Conservation (phyloP, 768 basidiomycete genomes). For the Trametes villosa region DNA sequence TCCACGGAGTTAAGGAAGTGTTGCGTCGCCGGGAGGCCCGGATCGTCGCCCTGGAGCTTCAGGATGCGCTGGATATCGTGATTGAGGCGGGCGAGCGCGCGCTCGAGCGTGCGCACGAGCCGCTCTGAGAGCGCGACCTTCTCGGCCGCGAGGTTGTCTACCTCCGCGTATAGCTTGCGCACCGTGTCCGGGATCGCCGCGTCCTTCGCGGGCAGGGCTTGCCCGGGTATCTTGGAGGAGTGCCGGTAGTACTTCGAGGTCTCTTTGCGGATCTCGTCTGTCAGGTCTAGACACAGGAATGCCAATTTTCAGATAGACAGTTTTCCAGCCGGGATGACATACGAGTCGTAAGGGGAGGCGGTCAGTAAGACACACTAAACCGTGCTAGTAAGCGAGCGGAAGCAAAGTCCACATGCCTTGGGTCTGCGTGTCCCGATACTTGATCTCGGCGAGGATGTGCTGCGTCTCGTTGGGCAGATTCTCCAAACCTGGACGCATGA, state of each 20-base stretch:
- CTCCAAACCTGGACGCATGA: slow-evolving; percentile 44
- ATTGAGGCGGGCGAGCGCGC: slow-evolving; percentile 52
- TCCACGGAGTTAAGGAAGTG: slow-evolving; percentile 29
- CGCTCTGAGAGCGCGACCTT: slow-evolving; percentile 49
- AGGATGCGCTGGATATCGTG: slow-evolving; percentile 50
- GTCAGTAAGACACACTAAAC: neutral
- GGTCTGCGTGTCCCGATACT: slow-evolving; percentile 46
- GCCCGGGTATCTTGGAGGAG: slow-evolving; percentile 38
- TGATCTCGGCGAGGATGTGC: slow-evolving; percentile 52
- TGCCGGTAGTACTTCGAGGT: slow-evolving; percentile 49
- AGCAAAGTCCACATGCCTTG: slow-evolving; percentile 39
- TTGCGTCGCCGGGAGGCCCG: slow-evolving; percentile 36
- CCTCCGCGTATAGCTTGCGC: slow-evolving; percentile 32
- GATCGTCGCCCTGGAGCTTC: slow-evolving; percentile 49
- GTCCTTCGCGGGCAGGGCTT: slow-evolving; percentile 37
- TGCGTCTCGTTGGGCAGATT: slow-evolving; percentile 55
- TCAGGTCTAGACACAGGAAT: slow-evolving; percentile 39
- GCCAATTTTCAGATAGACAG: no score
- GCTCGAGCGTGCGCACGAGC: slow-evolving; percentile 47
- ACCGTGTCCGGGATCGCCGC: slow-evolving; percentile 42
- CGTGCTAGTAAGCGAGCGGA: neutral
- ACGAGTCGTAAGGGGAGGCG: neutral
- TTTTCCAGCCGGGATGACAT: no score
- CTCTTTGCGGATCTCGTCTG: slow-evolving; percentile 49
- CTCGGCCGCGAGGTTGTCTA: slow-evolving; percentile 44